Conservation (phyloP, 805 yeast species). For the Hanseniaspora singularis region DNA sequence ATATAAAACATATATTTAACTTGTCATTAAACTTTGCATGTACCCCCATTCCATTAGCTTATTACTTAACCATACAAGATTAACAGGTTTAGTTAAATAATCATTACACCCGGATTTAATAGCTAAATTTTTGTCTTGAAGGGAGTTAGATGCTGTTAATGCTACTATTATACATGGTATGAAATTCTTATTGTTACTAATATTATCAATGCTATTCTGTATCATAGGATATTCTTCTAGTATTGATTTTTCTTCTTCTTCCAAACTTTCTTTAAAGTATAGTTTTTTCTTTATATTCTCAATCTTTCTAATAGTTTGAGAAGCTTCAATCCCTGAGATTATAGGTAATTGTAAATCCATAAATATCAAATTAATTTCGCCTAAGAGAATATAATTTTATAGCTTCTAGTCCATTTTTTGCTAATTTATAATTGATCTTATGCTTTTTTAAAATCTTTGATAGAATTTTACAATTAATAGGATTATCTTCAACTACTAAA, state of each 20-base stretch:
- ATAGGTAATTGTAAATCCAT: constrained; percentile 98
- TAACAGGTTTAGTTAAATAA: constrained; percentile 90
- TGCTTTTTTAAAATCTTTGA: constrained; percentile 80
- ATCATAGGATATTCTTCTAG: constrained; percentile 21
- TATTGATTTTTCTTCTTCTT: constrained; percentile 23
- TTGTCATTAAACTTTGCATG: constrained; percentile 90
- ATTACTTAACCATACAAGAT: constrained; percentile 82
- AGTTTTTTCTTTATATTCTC: constrained; percentile 40
- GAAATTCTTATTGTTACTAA: constrained; percentile 39
- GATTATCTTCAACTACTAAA: constrained; percentile 89
- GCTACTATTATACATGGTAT: constrained; percentile 95
- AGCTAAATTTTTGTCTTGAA: constrained; percentile 78
- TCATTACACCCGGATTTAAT: constrained; percentile 96
- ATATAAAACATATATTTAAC: neutral
- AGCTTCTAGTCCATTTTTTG: constrained; percentile 91
- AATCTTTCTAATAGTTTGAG: constrained; percentile 75
- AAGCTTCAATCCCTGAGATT: constrained; percentile 89
- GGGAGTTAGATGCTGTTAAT: constrained; percentile 79
- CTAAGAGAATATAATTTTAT: constrained; percentile 82
- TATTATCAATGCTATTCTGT: constrained; percentile 46
- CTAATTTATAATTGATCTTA: constrained; percentile 70
- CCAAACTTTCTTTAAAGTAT: constrained; percentile 40
- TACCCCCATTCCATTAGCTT: constrained; percentile 98
- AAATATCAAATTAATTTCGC: constrained; percentile 85
- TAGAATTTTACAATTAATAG: constrained; percentile 82